Evolutionary conservation across 306 rosid genomes (phyloP), one percentile per base, ranked within the genome.

Genomic region (Luffa aegyptiaca): DNA sequence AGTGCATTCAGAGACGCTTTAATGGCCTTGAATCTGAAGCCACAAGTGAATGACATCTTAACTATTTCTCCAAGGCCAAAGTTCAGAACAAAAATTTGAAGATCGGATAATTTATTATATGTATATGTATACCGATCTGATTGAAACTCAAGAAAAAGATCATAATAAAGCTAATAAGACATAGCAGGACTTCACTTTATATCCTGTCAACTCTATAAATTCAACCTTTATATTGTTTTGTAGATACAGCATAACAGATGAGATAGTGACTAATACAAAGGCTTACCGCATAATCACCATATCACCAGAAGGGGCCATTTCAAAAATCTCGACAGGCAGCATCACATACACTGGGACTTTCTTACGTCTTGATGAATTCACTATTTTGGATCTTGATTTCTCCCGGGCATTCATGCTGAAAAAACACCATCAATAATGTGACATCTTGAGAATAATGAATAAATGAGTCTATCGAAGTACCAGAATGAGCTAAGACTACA

Each of bases 1-100:
- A 85, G 85, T 26, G 87, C 85, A 75, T 68, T 85, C 41, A 85
- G 83, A 65, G 87, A 82, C 39, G 80, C 75, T n/a, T 61, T 56
- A 59, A 85, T 45, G 69, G 87, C 83, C 81, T 82, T 85, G 81
- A 79, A 37, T 85, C 87, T 85, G 84, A 72, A 81, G 76, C 66
- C 66, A 75, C 36, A 63, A 51, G 21, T 6, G 1, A 81, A 37
- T 36, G 46, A 70, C 79, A 80, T 49, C 63, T 78, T 46, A 78
- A 73, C 42, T 41, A 37, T 79, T 71, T 61, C 62, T 9, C 11
- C 63, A 18, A 68, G 69, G 11, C 76, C 76, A 31, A 42, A 66
- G 53, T 75, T 63, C 9, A 14, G 51, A 66, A 45, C 18, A 11
- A 7, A 45, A 46, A 49, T 18, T 21, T 37, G 16, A 33, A 69